Base-by-base conservation (phyloP, 78 protist species). In the Dictyostelium capitatum region DNA sequence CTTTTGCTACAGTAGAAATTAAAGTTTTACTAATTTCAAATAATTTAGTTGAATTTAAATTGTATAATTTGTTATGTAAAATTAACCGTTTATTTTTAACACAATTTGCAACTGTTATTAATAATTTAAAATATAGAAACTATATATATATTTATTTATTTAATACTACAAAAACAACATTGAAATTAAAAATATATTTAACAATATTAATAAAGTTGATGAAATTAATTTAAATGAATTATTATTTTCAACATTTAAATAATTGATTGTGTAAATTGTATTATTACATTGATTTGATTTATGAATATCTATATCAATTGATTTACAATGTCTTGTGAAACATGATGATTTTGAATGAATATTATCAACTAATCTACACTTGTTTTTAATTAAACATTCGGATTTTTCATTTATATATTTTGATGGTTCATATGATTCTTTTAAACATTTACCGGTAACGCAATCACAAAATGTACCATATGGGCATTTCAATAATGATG, bases 251-350 rank as follows among this genome's bases (percentile, higher is more conserved):
- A 67, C 37, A 67, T 67, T 37, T 67, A 20, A 5, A 67, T 67
- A 67, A 7, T 37, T 67, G 15, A 30, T 17, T 15, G 43, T 32
- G 43, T 28, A 67, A 47, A 67, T 67, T 32, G 75, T 67, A 17
- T 67, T 67, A 30, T 67, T 67, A 67, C 75, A 67, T 32, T 4
- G 43, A 32, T 67, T 67, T 32, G 5, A 6, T 67, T 67, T 67
- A 25, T 32, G 47, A 5, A 32, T 17, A 30, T 28, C 75, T 30
- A 67, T 32, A 6, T 67, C 75, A 32, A 67, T 32, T 30, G 28
- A 17, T 67, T 67, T 67, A 32, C 75, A 67, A 32, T 67, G 75
- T 67, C 32, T 67, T 15, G 75, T 67, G 75, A 67, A 67, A 32
- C 75, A 67, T 32, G 75, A 67, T 32, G 75, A 67, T 67, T 37